These are phyloP conservation scores for Lecanicillium sp. DNA, from an alignment of 2,329 filamentous ascomycete species.

Conservation along the genomic window DNA sequence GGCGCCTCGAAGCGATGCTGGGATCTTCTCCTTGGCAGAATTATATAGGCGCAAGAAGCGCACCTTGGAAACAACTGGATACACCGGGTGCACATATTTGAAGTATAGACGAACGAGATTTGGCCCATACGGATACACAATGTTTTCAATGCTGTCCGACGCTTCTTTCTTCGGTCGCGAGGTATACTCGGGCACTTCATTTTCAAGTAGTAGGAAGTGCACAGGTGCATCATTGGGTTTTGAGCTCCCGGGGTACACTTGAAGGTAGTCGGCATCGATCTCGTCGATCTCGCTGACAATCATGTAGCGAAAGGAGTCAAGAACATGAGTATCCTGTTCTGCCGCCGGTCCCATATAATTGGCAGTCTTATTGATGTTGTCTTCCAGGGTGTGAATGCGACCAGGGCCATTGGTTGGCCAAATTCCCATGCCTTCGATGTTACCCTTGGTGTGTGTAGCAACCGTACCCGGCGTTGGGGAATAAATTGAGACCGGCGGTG, in stretches of 20 bases:
- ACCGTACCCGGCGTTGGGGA: conserved; percentile 6
- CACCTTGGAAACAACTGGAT: conserved; percentile 38
- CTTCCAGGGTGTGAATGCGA: conserved; percentile 33
- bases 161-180: conserved; percentile 30
- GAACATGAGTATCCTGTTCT: conserved; percentile 41
- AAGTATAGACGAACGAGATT: conserved; percentile 40
- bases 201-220: conserved; percentile 39
- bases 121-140: conserved; percentile 35
- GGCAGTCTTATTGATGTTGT: conserved; percentile 35
- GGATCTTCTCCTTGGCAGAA: conserved; percentile 32
- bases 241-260: conserved; percentile 32
- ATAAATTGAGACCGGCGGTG: neutral
- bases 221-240: conserved; percentile 33
- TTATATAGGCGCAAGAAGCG: conserved; percentile 36
- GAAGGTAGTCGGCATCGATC: conserved; percentile 39
- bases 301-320: conserved; percentile 41
- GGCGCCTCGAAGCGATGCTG: conserved; percentile 38
- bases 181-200: conserved; percentile 39
- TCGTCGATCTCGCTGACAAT: conserved; percentile 39
- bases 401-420: conserved; percentile 14
- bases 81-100: conserved; percentile 37
- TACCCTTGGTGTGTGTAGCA: conserved; percentile 12
- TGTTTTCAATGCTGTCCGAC: conserved; percentile 37
- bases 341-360: conserved; percentile 39
- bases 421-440: conserved; percentile 14